These are phyloP conservation scores for Acephala macrosclerotiorum DNA, from an alignment of 2,329 filamentous ascomycete genomes.

Conservation along the genomic window DNA sequence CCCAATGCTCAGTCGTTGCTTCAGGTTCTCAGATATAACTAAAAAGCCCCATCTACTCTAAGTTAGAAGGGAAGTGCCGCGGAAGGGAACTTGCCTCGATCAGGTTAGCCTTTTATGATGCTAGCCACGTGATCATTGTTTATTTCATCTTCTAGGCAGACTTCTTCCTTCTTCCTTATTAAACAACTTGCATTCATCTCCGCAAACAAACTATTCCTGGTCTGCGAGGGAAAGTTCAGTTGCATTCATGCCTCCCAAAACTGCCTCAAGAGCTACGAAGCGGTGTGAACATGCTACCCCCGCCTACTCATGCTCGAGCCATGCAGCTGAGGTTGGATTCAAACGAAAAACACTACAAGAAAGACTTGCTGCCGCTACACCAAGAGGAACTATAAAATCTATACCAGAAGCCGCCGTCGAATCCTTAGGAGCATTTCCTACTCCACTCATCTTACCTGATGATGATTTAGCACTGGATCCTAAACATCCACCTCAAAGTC, in stretches of 20 bases:
- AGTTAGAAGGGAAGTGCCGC: too few species aligned
- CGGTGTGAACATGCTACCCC: conserved; percentile 2
- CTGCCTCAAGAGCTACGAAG: not conserved
- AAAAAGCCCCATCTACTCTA: too few species aligned
- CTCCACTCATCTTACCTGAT: conserved; percentile 35
- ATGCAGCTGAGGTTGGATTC: conserved; percentile 20
- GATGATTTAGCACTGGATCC: conserved; percentile 38
- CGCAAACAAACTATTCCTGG: too few species aligned
- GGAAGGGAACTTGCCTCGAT: not conserved
- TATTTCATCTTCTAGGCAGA: not conserved
- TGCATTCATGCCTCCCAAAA: conserved; percentile 8
- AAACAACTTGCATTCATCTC: too few species aligned
- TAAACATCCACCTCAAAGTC: conserved; percentile 31
- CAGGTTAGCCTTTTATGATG: not conserved
- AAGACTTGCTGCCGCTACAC: conserved; percentile 43
- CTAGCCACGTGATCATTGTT: not conserved
- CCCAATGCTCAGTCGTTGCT: too few species aligned
- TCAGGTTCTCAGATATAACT: too few species aligned
- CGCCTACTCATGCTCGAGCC: conserved; percentile 3
- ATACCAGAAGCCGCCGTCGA: not conserved
- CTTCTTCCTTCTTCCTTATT: too few species aligned
- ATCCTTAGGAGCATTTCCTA: conserved; percentile 31
- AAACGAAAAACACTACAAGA: conserved; percentile 14
- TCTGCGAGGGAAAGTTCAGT: too few species aligned
- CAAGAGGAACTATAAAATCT: not conserved